Evolutionary conservation across 2,329 filamentous ascomycete species (phyloP).

Genomic region (Mycocentrospora acerina): DNA sequence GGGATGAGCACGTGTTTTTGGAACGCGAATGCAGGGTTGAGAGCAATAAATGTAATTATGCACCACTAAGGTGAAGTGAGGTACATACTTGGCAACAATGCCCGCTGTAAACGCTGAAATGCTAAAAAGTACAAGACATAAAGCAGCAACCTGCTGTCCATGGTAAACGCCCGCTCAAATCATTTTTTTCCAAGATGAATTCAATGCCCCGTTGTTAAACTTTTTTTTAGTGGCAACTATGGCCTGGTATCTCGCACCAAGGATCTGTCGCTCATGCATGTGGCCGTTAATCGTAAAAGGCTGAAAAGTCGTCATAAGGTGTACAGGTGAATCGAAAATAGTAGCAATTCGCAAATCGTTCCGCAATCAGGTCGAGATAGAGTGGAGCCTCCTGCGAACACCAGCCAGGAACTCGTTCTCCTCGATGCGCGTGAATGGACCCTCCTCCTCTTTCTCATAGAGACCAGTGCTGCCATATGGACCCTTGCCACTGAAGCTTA

Average conservation of each 20-base stretch:
- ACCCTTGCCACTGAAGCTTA: conserved; percentile 47
- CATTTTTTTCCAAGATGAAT: conserved; percentile 12
- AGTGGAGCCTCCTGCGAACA: conserved; percentile 38
- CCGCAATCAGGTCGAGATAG: conserved; percentile 38
- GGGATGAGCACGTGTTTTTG: no score
- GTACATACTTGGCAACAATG: conserved; percentile 1
- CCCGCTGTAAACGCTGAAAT: conserved; percentile 16
- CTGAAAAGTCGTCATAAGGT: conserved; percentile 16
- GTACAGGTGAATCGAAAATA: conserved; percentile 24
- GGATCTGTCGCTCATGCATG: conserved; percentile 33
- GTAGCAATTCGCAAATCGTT: conserved; percentile 14
- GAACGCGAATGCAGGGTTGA: no score
- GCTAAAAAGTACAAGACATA: conserved; percentile 12
- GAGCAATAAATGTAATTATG: no score
- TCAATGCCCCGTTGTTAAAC: conserved; percentile 2
- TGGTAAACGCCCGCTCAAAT: conserved; percentile 14
- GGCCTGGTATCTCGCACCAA: conserved; percentile 39
- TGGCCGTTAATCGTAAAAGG: conserved; percentile 31
- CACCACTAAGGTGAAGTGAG: not conserved
- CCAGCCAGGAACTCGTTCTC: conserved; percentile 44
- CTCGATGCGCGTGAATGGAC: conserved; percentile 42
- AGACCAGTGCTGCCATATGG: conserved; percentile 53
- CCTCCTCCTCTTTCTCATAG: conserved; percentile 52
- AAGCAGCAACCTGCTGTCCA: conserved; percentile 10
- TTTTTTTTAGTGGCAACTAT: conserved; percentile 25